Evolutionary conservation across 305 asterid genomes (phyloP).

Genomic region (Solanum aculeatissimum): DNA sequence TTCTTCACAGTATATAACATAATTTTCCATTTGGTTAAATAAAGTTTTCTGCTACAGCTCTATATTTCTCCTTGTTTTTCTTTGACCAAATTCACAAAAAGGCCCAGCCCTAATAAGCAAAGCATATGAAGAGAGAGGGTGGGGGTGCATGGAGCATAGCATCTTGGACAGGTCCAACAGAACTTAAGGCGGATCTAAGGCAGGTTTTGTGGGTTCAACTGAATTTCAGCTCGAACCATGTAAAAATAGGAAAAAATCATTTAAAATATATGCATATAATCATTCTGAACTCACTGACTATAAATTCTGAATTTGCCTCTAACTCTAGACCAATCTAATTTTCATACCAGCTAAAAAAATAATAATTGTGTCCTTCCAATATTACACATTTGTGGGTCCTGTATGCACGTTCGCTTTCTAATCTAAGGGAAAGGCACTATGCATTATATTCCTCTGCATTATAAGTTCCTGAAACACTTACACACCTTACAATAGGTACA

Average conservation of each 20-base stretch:
- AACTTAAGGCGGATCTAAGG: background rate
- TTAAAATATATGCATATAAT: background rate
- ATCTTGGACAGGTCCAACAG: slow-evolving; percentile 43
- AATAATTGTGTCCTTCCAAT: slow-evolving; percentile 38
- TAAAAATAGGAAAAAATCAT: background rate
- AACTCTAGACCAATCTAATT: slow-evolving; percentile 46
- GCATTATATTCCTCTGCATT: slow-evolving; percentile 37
- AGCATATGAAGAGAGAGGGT: slow-evolving; percentile 20
- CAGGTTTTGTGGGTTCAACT: background rate
- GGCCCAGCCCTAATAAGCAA: slow-evolving; percentile 41
- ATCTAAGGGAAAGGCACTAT: slow-evolving; percentile 28
- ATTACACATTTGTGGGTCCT: slow-evolving; percentile 45
- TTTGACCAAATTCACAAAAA: slow-evolving; percentile 19
- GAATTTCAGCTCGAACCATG: background rate
- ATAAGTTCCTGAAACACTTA: slow-evolving; percentile 31
- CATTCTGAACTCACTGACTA: background rate
- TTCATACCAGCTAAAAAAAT: slow-evolving; percentile 24
- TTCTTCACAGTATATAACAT: slow-evolving; percentile 11
- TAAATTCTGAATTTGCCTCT: background rate
- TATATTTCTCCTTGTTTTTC: slow-evolving; percentile 16
- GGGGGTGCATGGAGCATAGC: slow-evolving; percentile 51
- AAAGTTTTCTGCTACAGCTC: slow-evolving; percentile 18
- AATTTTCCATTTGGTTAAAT: slow-evolving; percentile 10
- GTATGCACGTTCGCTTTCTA: slow-evolving; percentile 25
- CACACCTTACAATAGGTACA: slow-evolving; percentile 56